These are phyloP conservation scores for Porpolomopsis calyptriformis DNA, from an alignment of 768 basidiomycete species.

Conservation along the genomic window DNA sequence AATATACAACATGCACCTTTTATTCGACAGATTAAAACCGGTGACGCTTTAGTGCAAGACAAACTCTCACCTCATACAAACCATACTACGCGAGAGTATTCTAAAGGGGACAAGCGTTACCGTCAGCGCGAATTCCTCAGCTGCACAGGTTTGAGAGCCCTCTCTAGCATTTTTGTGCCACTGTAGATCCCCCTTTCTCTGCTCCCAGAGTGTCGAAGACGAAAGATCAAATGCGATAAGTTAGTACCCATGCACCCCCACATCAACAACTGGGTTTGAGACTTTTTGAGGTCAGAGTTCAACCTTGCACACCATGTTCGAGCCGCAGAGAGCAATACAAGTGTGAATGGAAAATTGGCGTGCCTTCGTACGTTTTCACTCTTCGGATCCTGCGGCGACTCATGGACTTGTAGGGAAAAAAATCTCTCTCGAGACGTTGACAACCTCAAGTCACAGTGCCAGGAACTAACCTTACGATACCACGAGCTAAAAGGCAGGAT, in stretches of 20 bases:
- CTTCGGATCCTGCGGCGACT: background rate
- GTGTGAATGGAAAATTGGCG: conserved; percentile 1
- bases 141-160: background rate
- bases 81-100: conserved; percentile 3
- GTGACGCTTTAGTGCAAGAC: background rate
- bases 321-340: conserved; percentile 1
- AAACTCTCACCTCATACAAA: background rate
- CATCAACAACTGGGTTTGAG: background rate
- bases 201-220: background rate
- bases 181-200: background rate
- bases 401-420: background rate
- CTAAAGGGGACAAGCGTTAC: background rate
- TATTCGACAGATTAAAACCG: background rate
- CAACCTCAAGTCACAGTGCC: background rate
- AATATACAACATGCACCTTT: background rate
- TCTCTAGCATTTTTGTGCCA: background rate
- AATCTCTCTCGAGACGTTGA: background rate
- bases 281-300: background rate
- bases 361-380: background rate
- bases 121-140: background rate
- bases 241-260: background rate
- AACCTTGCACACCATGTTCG: conserved; percentile 1
- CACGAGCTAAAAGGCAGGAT: too few relatives aligned
- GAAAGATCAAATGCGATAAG: conserved; percentile 3
- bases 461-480: too few relatives aligned